These are phyloP conservation scores for Ceriops tagal DNA, from an alignment of 345 rosid species.

Conservation along the genomic window DNA sequence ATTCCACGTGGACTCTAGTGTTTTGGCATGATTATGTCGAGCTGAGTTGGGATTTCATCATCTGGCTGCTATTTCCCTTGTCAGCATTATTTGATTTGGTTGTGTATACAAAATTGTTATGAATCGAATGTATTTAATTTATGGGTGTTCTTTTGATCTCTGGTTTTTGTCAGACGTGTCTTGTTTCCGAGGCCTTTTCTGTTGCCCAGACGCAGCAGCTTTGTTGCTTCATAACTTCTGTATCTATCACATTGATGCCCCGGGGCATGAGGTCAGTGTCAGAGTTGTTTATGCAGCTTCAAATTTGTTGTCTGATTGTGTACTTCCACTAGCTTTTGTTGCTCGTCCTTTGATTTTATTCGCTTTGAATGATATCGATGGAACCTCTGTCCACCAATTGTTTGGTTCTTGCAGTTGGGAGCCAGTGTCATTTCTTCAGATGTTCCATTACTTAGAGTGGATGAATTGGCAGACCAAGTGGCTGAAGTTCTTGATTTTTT, in stretches of 20 bases:
- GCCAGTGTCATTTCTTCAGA: constrained; percentile 54
- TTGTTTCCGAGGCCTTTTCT: constrained; percentile 58
- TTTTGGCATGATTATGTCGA: neutral
- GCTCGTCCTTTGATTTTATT: neutral
- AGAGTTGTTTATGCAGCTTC: constrained; percentile 3
- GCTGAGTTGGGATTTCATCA: neutral
- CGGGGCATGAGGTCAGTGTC: constrained; percentile 65
- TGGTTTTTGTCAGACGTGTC: constrained; percentile 35
- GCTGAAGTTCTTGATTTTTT: constrained; percentile 58
- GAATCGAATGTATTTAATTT: constrained; percentile 3
- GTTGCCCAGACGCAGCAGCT: constrained; percentile 51
- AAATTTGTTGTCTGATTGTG: neutral
- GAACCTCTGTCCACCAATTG: constrained; percentile 27
- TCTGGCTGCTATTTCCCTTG: neutral
- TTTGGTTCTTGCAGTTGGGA: constrained; percentile 55
- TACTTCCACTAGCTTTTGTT: neutral
- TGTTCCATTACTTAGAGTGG: constrained; percentile 48
- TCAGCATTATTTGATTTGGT: neutral
- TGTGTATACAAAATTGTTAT: neutral
- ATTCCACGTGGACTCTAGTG: neutral
- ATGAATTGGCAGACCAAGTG: constrained; percentile 57
- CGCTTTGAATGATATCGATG: constrained; percentile 20
- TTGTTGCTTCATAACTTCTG: constrained; percentile 62
- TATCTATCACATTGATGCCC: constrained; percentile 63
- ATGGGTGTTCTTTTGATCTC: neutral